Conservation (phyloP, 495 filamentous ascomycete genomes). For the Talaromyces ruber region DNA sequence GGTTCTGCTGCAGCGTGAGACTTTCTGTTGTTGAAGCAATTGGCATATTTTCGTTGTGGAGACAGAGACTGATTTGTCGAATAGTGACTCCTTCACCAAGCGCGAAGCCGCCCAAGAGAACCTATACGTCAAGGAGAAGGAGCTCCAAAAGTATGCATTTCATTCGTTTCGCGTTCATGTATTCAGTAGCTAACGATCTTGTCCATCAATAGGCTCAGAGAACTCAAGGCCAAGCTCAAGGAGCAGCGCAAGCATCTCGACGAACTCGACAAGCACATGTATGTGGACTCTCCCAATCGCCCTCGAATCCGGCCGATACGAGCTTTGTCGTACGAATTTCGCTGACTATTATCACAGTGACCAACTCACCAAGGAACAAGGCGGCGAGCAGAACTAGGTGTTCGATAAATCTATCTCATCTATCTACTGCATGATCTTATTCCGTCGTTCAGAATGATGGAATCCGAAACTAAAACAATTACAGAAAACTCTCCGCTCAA, state of each 20-base stretch:
- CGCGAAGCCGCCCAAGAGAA: constrained; percentile 86
- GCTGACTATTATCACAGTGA: constrained; percentile 39
- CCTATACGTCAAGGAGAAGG: constrained; percentile 71
- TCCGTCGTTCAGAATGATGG: background rate
- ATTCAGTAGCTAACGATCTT: background rate
- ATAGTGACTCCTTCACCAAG: constrained; percentile 80
- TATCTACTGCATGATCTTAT: background rate
- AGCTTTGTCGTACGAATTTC: background rate
- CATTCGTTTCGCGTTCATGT: background rate
- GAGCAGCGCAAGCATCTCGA: constrained; percentile 76
- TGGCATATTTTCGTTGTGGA: too few relatives aligned
- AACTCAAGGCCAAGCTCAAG: constrained; percentile 66
- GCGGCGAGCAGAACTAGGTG: constrained; percentile 62
- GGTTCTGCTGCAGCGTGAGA: constrained; percentile 27
- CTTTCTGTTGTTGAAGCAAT: too few relatives aligned
- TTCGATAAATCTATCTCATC: background rate
- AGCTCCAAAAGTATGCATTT: constrained; percentile 64
- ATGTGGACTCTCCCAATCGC: constrained; percentile 19
- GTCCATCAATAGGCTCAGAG: constrained; percentile 34
- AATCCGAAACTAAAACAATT: background rate
- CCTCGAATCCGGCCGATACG: background rate
- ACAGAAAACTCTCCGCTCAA: background rate
- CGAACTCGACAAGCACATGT: constrained; percentile 81
- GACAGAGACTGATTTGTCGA: background rate
- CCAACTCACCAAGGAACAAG: constrained; percentile 57